Percentiles rank a stretch among this genome's conserved stretches.
Conservation (phyloP, 495 filamentous ascomycete species). For the Penicillium steckii region DNA sequence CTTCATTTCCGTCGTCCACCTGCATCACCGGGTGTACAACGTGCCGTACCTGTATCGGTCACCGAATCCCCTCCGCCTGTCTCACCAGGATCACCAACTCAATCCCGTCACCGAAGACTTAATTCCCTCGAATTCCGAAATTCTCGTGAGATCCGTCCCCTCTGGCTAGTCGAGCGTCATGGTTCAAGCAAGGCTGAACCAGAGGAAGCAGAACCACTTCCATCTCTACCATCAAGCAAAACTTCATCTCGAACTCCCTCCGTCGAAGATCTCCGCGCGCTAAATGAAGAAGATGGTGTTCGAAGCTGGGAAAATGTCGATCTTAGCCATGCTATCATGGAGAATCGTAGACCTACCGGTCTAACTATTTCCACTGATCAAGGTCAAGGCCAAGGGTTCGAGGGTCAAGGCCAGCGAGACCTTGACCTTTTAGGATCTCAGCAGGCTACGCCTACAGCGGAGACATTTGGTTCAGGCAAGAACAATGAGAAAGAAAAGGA, state of each 20-base stretch:
- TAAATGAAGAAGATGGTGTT: constrained; percentile 28
- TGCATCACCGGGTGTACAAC: constrained; percentile 35
- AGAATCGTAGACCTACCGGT: constrained; percentile 15
- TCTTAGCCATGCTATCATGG: constrained; percentile 21
- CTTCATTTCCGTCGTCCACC: constrained; percentile 49
- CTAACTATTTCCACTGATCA: constrained; percentile 23
- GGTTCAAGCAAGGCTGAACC: constrained; percentile 39
- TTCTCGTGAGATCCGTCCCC: constrained; percentile 47
- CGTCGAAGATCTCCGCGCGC: constrained; percentile 37
- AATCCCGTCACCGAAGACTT: constrained; percentile 38
- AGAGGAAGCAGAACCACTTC: constrained; percentile 37
- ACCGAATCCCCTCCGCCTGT: constrained; percentile 19
- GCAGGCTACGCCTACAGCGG: constrained; percentile 27
- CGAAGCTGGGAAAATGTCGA: constrained; percentile 34
- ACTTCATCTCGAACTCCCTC: constrained; percentile 44
- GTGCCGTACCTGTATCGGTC: constrained; percentile 29
- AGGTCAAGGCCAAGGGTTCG: constrained; percentile 4
- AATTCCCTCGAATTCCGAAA: constrained; percentile 48
- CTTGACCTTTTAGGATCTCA: constrained; percentile 25
- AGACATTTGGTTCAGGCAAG: constrained; percentile 18
- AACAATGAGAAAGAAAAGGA: too few species aligned
- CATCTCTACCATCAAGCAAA: constrained; percentile 52
- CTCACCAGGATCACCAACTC: constrained; percentile 32
- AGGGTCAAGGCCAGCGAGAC: constrained; percentile 6
- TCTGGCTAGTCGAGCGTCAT: constrained; percentile 51